phyloP scores from a whole-genome alignment of 768 basidiomycete species.

The Crassisporium funariophilum region DNA sequence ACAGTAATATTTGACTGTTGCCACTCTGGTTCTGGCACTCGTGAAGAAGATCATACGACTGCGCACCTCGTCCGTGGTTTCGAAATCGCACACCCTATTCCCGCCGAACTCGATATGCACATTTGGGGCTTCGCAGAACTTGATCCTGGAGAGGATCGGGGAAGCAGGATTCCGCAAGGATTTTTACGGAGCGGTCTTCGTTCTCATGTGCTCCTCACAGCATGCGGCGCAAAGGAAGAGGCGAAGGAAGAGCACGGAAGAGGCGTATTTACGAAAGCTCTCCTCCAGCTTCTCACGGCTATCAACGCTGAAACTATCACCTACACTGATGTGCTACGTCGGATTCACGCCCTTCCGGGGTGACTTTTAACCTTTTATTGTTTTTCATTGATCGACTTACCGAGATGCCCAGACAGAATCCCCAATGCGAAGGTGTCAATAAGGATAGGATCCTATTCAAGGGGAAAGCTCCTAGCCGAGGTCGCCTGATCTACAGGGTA shows the following conservation, averaged over 20 bases:
- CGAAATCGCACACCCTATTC: background rate
- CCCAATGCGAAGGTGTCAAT: background rate
- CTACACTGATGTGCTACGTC: background rate
- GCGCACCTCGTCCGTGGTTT: background rate
- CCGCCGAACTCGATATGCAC: background rate
- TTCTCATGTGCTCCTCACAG: background rate
- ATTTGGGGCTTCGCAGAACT: background rate
- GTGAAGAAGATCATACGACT: background rate
- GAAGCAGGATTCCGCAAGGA: background rate
- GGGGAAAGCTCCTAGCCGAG: background rate
- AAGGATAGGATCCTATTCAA: background rate
- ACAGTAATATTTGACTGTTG: constrained; percentile 48
- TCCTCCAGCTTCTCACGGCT: background rate
- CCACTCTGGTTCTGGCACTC: constrained; percentile 26
- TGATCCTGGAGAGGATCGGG: background rate
- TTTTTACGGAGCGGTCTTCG: background rate
- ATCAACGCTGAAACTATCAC: background rate
- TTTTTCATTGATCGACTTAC: background rate
- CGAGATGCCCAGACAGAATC: background rate
- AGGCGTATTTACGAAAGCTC: background rate
- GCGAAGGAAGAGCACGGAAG: background rate
- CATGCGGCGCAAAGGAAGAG: background rate
- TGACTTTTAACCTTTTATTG: background rate
- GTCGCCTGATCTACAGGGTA: background rate
- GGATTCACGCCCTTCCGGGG: background rate